Evolutionary conservation across 805 yeast genomes (phyloP).

Genomic region (Candida jianshihensis): DNA sequence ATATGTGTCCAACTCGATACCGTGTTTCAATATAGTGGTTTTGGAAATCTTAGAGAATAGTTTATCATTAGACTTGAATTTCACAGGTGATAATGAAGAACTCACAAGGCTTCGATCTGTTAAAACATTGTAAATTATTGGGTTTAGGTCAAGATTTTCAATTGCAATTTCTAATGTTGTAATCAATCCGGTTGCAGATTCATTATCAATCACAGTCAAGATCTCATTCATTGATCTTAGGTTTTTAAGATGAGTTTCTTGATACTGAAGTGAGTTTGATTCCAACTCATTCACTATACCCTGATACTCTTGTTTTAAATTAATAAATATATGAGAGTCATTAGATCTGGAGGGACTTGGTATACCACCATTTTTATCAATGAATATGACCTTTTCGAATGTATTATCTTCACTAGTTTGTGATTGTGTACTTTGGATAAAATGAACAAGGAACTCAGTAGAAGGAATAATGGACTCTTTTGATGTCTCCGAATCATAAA

Average conservation of each 20-base stretch:
- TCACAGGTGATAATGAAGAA: conserved; percentile 75
- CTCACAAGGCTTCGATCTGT: conserved; percentile 90
- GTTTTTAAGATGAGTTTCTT: conserved; percentile 53
- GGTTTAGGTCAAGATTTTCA: conserved; percentile 47
- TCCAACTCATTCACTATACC: conserved; percentile 35
- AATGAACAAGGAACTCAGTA: conserved; percentile 32
- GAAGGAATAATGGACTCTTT: conserved; percentile 33
- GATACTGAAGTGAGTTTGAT: neutral
- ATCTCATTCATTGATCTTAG: conserved; percentile 57
- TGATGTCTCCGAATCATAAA: conserved; percentile 51
- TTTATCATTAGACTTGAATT: conserved; percentile 18
- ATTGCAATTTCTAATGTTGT: conserved; percentile 80
- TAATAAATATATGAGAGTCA: conserved; percentile 82
- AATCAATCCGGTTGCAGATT: conserved; percentile 69
- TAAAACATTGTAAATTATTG: conserved; percentile 80
- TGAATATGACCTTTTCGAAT: conserved; percentile 73
- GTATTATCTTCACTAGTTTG: conserved; percentile 22
- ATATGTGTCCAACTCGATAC: conserved; percentile 37
- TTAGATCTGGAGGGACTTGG: conserved; percentile 79
- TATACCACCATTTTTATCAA: conserved; percentile 84
- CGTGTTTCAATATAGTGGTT: conserved; percentile 76
- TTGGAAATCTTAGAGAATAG: conserved; percentile 23
- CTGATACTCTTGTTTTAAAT: conserved; percentile 73
- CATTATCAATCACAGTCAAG: conserved; percentile 35
- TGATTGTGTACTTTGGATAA: conserved; percentile 28